Evolutionary conservation across 805 yeast genomes (phyloP).

Genomic region (Metschnikowia rubicola): DNA sequence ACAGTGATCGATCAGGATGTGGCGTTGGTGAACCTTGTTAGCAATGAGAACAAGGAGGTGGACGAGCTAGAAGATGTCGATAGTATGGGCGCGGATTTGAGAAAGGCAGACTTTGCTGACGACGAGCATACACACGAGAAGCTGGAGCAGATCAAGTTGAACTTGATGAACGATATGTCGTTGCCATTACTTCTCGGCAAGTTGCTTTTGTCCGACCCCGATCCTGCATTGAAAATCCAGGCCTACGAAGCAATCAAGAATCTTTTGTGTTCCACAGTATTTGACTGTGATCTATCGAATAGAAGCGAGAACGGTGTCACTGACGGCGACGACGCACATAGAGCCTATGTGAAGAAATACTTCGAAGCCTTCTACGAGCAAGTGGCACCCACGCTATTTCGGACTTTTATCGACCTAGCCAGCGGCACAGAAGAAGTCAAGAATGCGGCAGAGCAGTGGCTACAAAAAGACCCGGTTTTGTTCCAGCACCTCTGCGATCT

Average conservation of each 20-base stretch:
- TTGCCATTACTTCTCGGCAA: slow-evolving; percentile 53
- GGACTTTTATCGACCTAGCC: slow-evolving; percentile 40
- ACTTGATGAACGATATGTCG: slow-evolving; percentile 55
- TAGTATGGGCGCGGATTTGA: neutral
- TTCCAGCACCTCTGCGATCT: slow-evolving; percentile 67
- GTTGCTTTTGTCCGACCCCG: slow-evolving; percentile 58
- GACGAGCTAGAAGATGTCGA: slow-evolving; percentile 19
- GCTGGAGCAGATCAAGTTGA: slow-evolving; percentile 24
- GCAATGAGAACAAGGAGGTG: slow-evolving; percentile 23
- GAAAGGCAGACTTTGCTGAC: neutral
- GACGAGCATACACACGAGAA: slow-evolving; percentile 18
- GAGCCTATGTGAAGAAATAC: slow-evolving; percentile 38
- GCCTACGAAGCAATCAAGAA: slow-evolving; percentile 79
- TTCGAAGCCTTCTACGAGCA: slow-evolving; percentile 58
- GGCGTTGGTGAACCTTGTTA: slow-evolving; percentile 46
- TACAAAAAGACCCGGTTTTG: slow-evolving; percentile 38
- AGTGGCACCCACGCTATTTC: slow-evolving; percentile 58
- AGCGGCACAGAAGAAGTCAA: slow-evolving; percentile 1
- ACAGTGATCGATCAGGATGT: slow-evolving; percentile 84
- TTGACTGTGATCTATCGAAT: slow-evolving; percentile 10
- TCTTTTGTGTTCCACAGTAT: slow-evolving; percentile 53
- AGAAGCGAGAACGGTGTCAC: slow-evolving; percentile 5
- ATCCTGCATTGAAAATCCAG: slow-evolving; percentile 74
- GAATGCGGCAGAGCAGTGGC: slow-evolving; percentile 4
- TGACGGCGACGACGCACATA: slow-evolving; percentile 1